Conservation (phyloP, 106 monocot genomes). For the Gastrodia elata region DNA sequence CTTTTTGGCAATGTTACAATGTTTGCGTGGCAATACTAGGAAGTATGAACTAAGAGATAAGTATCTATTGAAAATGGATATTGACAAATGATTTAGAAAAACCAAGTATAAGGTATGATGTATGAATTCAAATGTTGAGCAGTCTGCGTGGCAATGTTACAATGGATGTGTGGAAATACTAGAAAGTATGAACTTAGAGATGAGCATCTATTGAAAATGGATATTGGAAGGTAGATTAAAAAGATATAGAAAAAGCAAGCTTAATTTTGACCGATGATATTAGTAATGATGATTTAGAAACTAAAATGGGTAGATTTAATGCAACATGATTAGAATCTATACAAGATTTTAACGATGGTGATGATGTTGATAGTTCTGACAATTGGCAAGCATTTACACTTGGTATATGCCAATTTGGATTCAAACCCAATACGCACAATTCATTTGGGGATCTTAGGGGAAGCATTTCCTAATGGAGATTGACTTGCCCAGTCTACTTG, state of each 20-base stretch:
- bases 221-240: not conserved
- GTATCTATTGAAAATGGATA: not conserved
- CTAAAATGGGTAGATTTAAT: not conserved
- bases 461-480: no score
- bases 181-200: not conserved
- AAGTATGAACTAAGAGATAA: not conserved
- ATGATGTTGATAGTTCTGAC: no score
- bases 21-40: not conserved
- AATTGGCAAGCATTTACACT: no score
- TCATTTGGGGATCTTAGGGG: no score
- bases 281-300: not conserved
- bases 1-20: not conserved
- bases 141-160: not conserved
- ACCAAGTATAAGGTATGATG: not conserved
- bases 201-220: not conserved
- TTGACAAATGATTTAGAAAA: not conserved
- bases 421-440: no score
- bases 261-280: not conserved
- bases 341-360: no score
- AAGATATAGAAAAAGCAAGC: not conserved
- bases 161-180: not conserved
- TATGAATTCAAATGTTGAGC: not conserved
- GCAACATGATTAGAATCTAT: not conserved
- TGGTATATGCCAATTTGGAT: no score
- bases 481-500: no score